Percentiles rank a stretch among this genome's conserved stretches.
Conservation (phyloP, 163 green algal species). For the Volvox carteri region DNA sequence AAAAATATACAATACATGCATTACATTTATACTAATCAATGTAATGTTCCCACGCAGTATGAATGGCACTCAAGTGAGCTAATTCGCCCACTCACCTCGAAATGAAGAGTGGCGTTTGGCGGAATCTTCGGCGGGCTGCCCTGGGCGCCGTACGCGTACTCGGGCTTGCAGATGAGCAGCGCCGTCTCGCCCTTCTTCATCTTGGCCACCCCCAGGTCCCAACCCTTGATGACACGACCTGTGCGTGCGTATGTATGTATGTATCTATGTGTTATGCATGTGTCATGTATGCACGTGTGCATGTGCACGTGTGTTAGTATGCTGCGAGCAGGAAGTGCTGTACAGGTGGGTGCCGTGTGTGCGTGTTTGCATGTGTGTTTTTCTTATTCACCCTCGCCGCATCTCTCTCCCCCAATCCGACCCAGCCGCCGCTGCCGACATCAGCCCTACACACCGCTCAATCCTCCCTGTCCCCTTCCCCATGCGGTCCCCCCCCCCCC, state of each 20-base stretch:
- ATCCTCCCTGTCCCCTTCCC: too few relatives aligned
- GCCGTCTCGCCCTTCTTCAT: constrained; percentile 94
- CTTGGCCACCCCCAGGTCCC: constrained; percentile 89
- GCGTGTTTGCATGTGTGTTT: too few relatives aligned
- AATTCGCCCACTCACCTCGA: constrained; percentile 75
- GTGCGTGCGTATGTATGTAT: not conserved
- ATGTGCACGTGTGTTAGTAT: not conserved
- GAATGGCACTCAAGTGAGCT: too few relatives aligned
- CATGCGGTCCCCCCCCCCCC: too few relatives aligned
- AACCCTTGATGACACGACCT: constrained; percentile 94
- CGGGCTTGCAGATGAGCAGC: constrained; percentile 75
- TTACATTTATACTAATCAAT: too few relatives aligned
- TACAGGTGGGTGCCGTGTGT: not conserved
- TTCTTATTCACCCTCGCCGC: too few relatives aligned
- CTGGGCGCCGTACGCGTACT: constrained; percentile 90
- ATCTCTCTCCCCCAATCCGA: too few relatives aligned
- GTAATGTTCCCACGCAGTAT: too few relatives aligned
- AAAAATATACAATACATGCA: too few relatives aligned
- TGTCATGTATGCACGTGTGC: not conserved
- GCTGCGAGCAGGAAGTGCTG: too few relatives aligned
- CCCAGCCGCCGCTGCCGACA: too few relatives aligned
- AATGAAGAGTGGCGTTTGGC: constrained; percentile 84
- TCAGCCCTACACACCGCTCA: too few relatives aligned
- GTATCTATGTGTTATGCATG: not conserved
- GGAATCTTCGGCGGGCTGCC: constrained; percentile 91